These are phyloP conservation scores for Sphaerulina vaccinii DNA, from an alignment of 2,329 filamentous ascomycete genomes.

Conservation along the genomic window DNA sequence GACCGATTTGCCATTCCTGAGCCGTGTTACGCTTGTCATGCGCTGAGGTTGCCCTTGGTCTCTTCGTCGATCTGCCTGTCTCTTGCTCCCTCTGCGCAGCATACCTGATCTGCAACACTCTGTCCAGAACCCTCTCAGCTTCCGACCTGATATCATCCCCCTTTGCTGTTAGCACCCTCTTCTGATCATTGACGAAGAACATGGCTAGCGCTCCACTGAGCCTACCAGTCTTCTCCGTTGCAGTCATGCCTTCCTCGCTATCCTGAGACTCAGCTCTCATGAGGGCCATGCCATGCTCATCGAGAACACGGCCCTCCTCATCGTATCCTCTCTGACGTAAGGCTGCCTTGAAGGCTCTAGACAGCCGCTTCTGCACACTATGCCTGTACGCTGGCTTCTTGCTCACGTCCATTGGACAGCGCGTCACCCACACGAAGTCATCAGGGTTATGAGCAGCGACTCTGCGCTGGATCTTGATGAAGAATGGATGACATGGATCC, in stretches of 20 bases:
- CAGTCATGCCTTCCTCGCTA: neutral
- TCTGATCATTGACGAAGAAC: constrained; percentile 18
- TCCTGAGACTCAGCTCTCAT: no score
- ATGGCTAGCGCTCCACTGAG: constrained; percentile 24
- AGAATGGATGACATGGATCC: constrained; percentile 33
- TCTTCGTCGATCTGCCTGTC: neutral
- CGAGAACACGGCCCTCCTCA: constrained; percentile 30
- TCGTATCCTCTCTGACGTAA: constrained; percentile 49
- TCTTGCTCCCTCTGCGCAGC: neutral
- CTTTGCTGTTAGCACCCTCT: constrained; percentile 23
- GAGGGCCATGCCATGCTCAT: neutral
- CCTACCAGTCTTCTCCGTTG: neutral
- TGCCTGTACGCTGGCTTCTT: constrained; percentile 50
- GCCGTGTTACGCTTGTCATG: neutral
- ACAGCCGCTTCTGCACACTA: constrained; percentile 45
- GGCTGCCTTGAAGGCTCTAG: constrained; percentile 47
- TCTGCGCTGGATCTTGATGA: constrained; percentile 36
- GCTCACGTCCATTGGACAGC: constrained; percentile 33
- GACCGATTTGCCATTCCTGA: neutral
- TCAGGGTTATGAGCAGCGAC: constrained; percentile 35
- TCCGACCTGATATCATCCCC: constrained; percentile 19
- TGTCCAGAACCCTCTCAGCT: constrained; percentile 12
- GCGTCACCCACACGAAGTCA: constrained; percentile 51
- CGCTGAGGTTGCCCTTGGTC: neutral
- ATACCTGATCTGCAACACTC: constrained; percentile 8